These are phyloP conservation scores for Fraxinus pennsylvanica DNA, from an alignment of 257 asterid genomes.

Conservation along the genomic window DNA sequence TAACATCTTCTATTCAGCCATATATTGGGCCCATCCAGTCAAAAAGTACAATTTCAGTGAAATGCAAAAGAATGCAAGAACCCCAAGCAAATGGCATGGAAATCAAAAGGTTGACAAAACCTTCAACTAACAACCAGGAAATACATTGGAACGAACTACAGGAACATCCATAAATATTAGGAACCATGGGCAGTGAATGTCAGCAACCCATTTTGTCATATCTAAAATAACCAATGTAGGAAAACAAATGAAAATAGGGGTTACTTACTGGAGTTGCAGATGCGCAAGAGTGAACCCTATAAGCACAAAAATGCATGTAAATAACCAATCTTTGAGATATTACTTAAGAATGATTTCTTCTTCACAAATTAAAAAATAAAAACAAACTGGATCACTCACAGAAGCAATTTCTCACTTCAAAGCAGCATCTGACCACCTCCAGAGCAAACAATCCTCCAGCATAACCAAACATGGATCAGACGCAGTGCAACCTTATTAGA, in stretches of 20 bases:
- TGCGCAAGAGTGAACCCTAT: slow-evolving; percentile 41
- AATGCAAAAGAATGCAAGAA: background rate
- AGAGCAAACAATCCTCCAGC: slow-evolving; percentile 63
- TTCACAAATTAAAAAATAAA: slow-evolving; percentile 12
- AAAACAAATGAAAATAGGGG: slow-evolving; percentile 13
- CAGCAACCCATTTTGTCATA: slow-evolving; percentile 9
- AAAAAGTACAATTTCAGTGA: background rate
- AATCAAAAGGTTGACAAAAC: slow-evolving; percentile 4
- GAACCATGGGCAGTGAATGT: slow-evolving; percentile 9
- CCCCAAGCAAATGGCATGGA: background rate
- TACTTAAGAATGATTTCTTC: background rate
- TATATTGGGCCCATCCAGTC: background rate
- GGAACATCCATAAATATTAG: background rate
- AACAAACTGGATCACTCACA: slow-evolving; percentile 49
- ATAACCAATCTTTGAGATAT: slow-evolving; percentile 23
- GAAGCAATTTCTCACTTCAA: slow-evolving; percentile 35
- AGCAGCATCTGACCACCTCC: slow-evolving; percentile 66
- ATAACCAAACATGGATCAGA: slow-evolving; percentile 78
- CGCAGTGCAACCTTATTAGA: slow-evolving; percentile 41
- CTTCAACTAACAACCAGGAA: background rate
- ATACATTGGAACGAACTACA: background rate
- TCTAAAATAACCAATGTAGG: background rate
- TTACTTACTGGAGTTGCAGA: slow-evolving; percentile 49
- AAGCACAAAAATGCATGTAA: slow-evolving; percentile 41
- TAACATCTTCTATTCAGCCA: background rate